Conservation (phyloP, 495 filamentous ascomycete genomes). For the Penicillium parvum region DNA sequence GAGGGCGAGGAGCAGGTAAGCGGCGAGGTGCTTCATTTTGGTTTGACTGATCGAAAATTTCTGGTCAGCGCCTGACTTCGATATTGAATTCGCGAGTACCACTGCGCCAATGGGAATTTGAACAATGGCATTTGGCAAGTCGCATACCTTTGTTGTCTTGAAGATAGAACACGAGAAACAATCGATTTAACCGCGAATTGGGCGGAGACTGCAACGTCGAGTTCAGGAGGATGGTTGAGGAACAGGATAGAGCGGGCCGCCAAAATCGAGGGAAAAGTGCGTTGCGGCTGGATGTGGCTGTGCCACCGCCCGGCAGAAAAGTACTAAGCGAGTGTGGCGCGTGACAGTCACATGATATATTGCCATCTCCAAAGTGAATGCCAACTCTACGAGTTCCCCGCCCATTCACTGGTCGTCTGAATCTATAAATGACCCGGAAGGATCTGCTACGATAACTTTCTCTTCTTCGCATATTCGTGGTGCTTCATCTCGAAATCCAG, state of each 20-base stretch:
- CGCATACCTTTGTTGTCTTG: slow-evolving; percentile 28
- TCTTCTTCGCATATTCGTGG: not conserved
- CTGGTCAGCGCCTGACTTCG: slow-evolving; percentile 12
- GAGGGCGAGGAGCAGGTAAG: slow-evolving; percentile 94
- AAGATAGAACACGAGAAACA: slow-evolving; percentile 74
- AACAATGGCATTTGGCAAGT: not conserved
- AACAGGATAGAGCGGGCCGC: slow-evolving; percentile 18
- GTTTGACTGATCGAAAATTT: slow-evolving; percentile 27
- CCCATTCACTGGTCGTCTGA: slow-evolving; percentile 10
- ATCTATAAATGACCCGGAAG: slow-evolving; percentile 2
- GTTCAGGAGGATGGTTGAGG: slow-evolving; percentile 46
- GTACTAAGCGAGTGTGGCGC: slow-evolving; percentile 34
- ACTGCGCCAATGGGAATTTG: not conserved
- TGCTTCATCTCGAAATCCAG: not conserved
- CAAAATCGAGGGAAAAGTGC: slow-evolving; percentile 44
- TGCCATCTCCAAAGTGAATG: slow-evolving; percentile 7
- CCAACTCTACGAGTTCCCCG: slow-evolving; percentile 8
- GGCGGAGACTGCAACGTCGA: slow-evolving; percentile 85
- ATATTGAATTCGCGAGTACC: slow-evolving; percentile 1
- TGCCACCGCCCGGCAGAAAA: slow-evolving; percentile 26
- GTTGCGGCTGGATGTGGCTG: slow-evolving; percentile 38
- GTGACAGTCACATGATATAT: slow-evolving; percentile 28
- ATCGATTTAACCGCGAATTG: slow-evolving; percentile 88
- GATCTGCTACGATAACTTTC: not conserved
- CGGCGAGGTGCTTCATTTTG: slow-evolving; percentile 99